Evolutionary conservation across 495 filamentous ascomycete species (phyloP), one percentile per base, ranked within the genome.

Genomic region (Penicillium diatomitis): DNA sequence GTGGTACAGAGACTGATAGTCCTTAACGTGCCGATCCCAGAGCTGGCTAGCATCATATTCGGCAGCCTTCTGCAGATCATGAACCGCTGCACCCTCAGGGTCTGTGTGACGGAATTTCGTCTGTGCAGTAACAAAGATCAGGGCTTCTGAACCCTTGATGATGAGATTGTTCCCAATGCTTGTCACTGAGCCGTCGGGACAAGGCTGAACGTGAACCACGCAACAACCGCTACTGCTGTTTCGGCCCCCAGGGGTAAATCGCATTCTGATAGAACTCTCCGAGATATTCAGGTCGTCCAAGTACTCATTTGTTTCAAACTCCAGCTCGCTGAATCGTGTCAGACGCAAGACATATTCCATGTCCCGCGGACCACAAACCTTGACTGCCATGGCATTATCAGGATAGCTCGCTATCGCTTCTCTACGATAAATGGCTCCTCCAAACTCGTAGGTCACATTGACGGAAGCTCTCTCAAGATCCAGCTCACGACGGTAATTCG

Each of bases 401-500:
- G 70, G 69, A 48, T 70, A 54, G 41, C 71, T 76, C 5, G 65
- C 63, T 10, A 74, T 49, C 34, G 53, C 62, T 55, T 67, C 60
- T 52, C 70, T 53, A 55, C 63, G 47, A 42, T 64, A 64, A 2
- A 45, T 46, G 33, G 67, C 52, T 10, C 63, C 57, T 8, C 58
- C 43, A 32, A 63, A 57, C 6, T 63, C 63, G 55, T 76, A 76
- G 2, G 58, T 52, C 9, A 73, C 66, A 31, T 61, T 65, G 2
- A 58, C 50, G 4, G 61, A 62, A 28, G 70, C 66, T 41, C 64
- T 56, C 1, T 46, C 51, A 6, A 73, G 55, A 48, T 77, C 69
- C 42, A 80, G 47, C n/a, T 58, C 71, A 5, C 77, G 63, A 42
- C 60, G 54, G 52, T 80, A 79, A 3, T 51, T 48, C 2, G 54